These are phyloP conservation scores for Trichoderma hamatum DNA, from an alignment of 2,329 filamentous ascomycete species.

Conservation along the genomic window DNA sequence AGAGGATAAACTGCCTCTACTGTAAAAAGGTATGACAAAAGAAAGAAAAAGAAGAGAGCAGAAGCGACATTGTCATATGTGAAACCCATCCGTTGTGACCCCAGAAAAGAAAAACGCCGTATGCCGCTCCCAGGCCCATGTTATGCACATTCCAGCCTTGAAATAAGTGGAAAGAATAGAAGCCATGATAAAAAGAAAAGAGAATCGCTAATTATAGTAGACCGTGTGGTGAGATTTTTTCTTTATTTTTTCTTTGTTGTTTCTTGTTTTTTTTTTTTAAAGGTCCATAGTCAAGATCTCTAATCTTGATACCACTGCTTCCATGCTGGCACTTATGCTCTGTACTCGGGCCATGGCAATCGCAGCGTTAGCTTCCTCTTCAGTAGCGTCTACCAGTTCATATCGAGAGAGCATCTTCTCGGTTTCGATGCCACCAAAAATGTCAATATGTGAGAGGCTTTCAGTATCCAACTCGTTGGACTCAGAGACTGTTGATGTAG, in stretches of 20 bases:
- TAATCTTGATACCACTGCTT: constrained; percentile 43
- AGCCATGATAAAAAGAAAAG: neutral
- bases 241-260: neutral
- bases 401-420: constrained; percentile 67
- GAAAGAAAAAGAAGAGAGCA: neutral
- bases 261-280: constrained; percentile 30
- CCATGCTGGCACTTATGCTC: constrained; percentile 48
- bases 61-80: constrained; percentile 11
- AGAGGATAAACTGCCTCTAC: neutral
- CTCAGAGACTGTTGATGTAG: constrained; percentile 33
- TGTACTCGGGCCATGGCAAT: constrained; percentile 55
- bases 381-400: constrained; percentile 64
- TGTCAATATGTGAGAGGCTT: constrained; percentile 43
- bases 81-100: constrained; percentile 14
- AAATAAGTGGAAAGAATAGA: constrained; percentile 10
- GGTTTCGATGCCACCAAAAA: constrained; percentile 58
- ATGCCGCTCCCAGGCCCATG: constrained; percentile 19
- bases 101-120: constrained; percentile 10
- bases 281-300: constrained; percentile 44
- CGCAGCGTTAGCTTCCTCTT: constrained; percentile 50
- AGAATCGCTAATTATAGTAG: constrained; percentile 5
- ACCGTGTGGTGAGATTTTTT: neutral
- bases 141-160: constrained; percentile 17
- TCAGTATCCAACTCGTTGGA: constrained; percentile 46
- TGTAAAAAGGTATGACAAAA: neutral